Evolutionary conservation across 305 asterid species (phyloP).

Genomic region (Fraxinus sp.): DNA sequence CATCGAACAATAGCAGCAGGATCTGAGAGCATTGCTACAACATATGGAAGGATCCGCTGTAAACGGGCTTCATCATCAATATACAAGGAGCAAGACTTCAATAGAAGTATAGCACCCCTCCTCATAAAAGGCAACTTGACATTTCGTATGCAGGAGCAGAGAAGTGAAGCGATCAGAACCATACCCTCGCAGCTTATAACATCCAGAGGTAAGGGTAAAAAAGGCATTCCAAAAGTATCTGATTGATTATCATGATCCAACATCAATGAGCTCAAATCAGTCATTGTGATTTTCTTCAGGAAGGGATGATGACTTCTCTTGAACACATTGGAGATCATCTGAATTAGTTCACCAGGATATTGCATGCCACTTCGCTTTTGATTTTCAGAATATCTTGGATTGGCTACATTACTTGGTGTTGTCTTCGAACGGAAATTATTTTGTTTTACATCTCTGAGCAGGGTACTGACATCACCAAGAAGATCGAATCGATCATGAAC

Average conservation of each 20-base stretch:
- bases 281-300: constrained; percentile 67
- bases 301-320: constrained; percentile 83
- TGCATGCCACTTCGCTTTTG: constrained; percentile 52
- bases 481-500: constrained; percentile 67
- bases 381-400: constrained; percentile 40
- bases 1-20: constrained; percentile 97
- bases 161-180: constrained; percentile 95
- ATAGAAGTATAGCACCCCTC: constrained; percentile 87
- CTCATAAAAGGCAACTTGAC: constrained; percentile 90
- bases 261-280: constrained; percentile 64
- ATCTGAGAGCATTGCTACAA: constrained; percentile 92
- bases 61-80: constrained; percentile 92
- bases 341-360: constrained; percentile 77
- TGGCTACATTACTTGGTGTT: constrained; percentile 42
- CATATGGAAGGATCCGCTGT: constrained; percentile 97
- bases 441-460: constrained; percentile 72
- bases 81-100: constrained; percentile 91
- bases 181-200: constrained; percentile 92
- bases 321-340: constrained; percentile 63
- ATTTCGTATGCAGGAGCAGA: constrained; percentile 95
- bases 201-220: constrained; percentile 82
- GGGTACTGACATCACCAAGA: constrained; percentile 68
- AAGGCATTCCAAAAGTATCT: constrained; percentile 94
- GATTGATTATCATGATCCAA: constrained; percentile 81
- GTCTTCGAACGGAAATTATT: constrained; percentile 47